Percentiles rank a stretch among this genome's conserved stretches.
Evolutionary conservation across 441 rosid species (phyloP).

Genomic region (Cnidoscolus chayamansa): DNA sequence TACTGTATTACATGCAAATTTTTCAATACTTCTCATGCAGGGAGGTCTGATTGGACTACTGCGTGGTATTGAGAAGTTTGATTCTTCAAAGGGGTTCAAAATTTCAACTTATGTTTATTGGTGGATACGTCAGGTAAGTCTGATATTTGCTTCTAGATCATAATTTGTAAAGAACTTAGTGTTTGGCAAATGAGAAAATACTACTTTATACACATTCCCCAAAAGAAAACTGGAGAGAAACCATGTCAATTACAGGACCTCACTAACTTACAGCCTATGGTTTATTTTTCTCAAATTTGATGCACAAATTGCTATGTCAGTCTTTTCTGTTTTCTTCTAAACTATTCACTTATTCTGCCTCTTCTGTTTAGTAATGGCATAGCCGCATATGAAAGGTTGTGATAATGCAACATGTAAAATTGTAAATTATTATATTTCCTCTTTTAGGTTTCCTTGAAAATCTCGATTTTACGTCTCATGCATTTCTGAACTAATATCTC

Average conservation of each 20-base stretch:
- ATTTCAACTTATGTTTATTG: constrained; percentile 97
- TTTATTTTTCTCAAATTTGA: no score
- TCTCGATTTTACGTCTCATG: background rate
- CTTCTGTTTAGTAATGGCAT: background rate
- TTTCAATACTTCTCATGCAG: constrained; percentile 34
- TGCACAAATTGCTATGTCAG: no score
- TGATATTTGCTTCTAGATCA: constrained; percentile 7
- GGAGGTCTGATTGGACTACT: constrained; percentile 91
- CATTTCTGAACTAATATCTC: background rate
- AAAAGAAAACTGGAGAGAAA: no score
- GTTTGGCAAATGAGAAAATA: background rate
- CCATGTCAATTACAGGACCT: background rate
- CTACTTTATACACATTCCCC: background rate
- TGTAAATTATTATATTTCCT: background rate
- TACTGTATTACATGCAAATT: background rate
- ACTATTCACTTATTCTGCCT: no score
- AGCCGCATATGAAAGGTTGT: background rate
- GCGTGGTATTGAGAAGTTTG: constrained; percentile 94
- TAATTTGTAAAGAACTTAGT: background rate
- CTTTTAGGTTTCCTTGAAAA: background rate
- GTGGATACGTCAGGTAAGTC: constrained; percentile 96
- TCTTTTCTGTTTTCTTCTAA: background rate
- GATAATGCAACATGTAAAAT: background rate
- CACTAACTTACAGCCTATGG: no score
- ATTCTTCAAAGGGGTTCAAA: constrained; percentile 89